A percentile compares a stretch with the other conserved stretches of the same genome.
Evolutionary conservation across 2,329 filamentous ascomycete species (phyloP).

Genomic region (Zymoseptoria passerinii): DNA sequence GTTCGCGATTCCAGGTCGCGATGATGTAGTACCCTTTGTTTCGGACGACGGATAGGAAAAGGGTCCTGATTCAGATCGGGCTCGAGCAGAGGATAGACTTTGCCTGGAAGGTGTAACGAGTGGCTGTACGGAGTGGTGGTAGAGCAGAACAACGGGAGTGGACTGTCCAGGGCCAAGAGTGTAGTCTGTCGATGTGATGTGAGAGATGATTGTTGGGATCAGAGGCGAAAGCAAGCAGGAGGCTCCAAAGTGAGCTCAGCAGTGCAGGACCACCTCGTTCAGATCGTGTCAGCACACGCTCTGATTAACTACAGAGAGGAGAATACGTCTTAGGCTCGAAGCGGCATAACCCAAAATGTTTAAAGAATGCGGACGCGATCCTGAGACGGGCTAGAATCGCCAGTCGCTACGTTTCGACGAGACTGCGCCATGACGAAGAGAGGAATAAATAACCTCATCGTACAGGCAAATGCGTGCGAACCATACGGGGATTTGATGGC

Average conservation of each 20-base stretch:
- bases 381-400: slow-evolving; percentile 16
- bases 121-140: not conserved
- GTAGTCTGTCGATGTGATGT: not conserved
- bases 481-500: not conserved
- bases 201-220: not conserved
- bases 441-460: not conserved
- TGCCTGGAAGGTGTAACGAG: not conserved
- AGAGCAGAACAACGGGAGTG: not conserved
- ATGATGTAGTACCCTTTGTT: not conserved
- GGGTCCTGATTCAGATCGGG: not conserved
- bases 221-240: not conserved
- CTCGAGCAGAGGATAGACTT: not conserved
- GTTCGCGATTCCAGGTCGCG: not conserved
- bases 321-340: slow-evolving; percentile 12
- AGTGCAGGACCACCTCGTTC: not conserved
- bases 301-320: not conserved
- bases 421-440: slow-evolving; percentile 8
- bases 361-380: slow-evolving; percentile 5
- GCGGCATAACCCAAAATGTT: slow-evolving; percentile 15
- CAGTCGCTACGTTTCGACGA: slow-evolving; percentile 3
- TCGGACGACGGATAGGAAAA: not conserved
- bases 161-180: not conserved
- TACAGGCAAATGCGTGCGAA: not conserved
- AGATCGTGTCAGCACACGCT: not conserved
- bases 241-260: not conserved